Percentiles rank a stretch among this genome's conserved stretches.
phyloP scores from a whole-genome alignment of 495 filamentous ascomycete species.

The Lasiosphaeria hispida region DNA sequence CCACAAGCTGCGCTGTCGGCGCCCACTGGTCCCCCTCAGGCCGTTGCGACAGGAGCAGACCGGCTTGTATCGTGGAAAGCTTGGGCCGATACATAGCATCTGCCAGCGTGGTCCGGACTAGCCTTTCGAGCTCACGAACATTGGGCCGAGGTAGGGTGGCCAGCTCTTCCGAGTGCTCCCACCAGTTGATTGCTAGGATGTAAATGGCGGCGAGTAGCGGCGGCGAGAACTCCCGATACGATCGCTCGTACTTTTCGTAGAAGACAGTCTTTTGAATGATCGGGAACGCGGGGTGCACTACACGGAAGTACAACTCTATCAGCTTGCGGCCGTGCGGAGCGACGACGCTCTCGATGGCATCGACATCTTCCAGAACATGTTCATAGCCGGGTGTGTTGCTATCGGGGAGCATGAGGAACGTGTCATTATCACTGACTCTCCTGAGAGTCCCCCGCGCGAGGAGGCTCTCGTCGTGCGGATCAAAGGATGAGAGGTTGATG shows the following conservation, averaged over 20 bases:
- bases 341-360: constrained; percentile 79
- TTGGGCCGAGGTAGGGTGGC: constrained; percentile 67
- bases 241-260: constrained; percentile 75
- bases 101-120: constrained; percentile 68
- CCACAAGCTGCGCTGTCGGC: constrained; percentile 79
- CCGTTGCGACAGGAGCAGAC: constrained; percentile 81
- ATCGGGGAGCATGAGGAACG: constrained; percentile 77
- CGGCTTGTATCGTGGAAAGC: constrained; percentile 90
- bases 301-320: constrained; percentile 82
- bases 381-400: constrained; percentile 58
- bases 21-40: constrained; percentile 84
- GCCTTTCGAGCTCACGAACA: constrained; percentile 68
- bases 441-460: constrained; percentile 68
- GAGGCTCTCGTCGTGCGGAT: constrained; percentile 67
- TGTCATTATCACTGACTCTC: constrained; percentile 77
- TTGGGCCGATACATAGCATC: constrained; percentile 81
- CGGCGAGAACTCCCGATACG: constrained; percentile 75
- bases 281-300: constrained; percentile 87
- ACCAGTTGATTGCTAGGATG: constrained; percentile 86
- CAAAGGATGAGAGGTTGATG: constrained; percentile 68
- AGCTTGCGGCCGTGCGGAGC: constrained; percentile 76
- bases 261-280: constrained; percentile 87
- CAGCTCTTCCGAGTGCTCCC: constrained; percentile 69
- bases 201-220: constrained; percentile 86
- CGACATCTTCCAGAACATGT: constrained; percentile 62